Base-by-base conservation (phyloP, 768 basidiomycete species). In the Tulasnella sp. region DNA sequence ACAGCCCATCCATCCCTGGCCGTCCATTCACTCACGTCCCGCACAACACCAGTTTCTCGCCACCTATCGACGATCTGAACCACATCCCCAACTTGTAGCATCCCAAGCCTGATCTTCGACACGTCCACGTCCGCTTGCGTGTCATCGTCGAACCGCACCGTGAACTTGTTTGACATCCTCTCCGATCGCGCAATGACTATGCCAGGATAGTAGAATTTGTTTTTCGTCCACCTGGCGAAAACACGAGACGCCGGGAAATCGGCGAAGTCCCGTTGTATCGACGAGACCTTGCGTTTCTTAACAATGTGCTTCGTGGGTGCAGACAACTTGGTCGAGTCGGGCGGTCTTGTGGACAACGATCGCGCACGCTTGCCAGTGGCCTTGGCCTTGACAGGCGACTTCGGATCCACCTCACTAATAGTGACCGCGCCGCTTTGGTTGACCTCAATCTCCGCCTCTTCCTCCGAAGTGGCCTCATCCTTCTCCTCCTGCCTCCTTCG, bases 71-170 rank as follows among this genome's bases (percentile, higher is more conserved):
- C 42, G 50, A 56, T n/a, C 8, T 43, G 21, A 23, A 60, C 21
- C 24, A 51, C 29, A 53, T 60, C 59, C 13, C 59, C 59, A 3
- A 52, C 26, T 17, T 32, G 29, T 50, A 60, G 52, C 9, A 54
- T 50, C 19, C 59, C 59, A 21, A 34, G 49, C 15, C 59, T 50
- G 26, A 60, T n/a, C 41, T 60, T 51, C 9, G 34, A 26, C 8
- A 53, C 41, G 11, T 51, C 50, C 29, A 60, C 59, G 29, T 60
- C 59, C 17, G 24, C 43, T 8, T 26, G 43, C 4, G n/a, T 32
- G 17, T 60, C 59, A 24, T 60, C 59, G 23, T 60, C 59, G 51
- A 60, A 60, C 19, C 23, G 8, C 23, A 60, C 59, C 2, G 29
- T 43, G 41, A 52, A 52, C 34, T 44, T 60, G 19, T 30, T 51